These are phyloP conservation scores for Stephania yunnanensis DNA, from an alignment of 164 flowering plant species.

Conservation along the genomic window DNA sequence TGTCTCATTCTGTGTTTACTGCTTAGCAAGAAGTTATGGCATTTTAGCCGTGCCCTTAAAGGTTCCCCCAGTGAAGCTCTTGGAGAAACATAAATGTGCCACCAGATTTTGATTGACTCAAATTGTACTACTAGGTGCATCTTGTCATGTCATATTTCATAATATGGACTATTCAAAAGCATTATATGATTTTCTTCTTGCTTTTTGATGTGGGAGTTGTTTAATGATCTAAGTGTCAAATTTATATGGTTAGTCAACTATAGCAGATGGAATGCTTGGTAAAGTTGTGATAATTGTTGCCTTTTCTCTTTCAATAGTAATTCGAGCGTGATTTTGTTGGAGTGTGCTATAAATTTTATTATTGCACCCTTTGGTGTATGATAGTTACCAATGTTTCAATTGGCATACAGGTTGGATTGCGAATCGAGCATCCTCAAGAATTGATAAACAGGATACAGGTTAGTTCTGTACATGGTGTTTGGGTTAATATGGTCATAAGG, in stretches of 20 bases:
- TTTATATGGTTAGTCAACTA: background rate
- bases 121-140: no score
- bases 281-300: background rate
- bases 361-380: background rate
- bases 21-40: no score
- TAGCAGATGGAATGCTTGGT: background rate
- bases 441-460: constrained; percentile 91
- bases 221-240: background rate
- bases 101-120: no score
- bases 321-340: constrained; percentile 2
- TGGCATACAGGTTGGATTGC: constrained; percentile 74
- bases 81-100: no score
- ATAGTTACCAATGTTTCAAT: background rate
- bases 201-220: background rate
- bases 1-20: no score
- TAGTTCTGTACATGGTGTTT: constrained; percentile 6
- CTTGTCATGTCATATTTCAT: no score
- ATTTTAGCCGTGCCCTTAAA: no score
- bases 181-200: background rate
- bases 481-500: background rate
- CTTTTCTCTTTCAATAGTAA: background rate
- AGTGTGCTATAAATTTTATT: background rate
- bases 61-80: no score
- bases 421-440: constrained; percentile 98
- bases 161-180: background rate